Conservation (phyloP, 805 yeast species). For the Cyberlindnera bimundalis region DNA sequence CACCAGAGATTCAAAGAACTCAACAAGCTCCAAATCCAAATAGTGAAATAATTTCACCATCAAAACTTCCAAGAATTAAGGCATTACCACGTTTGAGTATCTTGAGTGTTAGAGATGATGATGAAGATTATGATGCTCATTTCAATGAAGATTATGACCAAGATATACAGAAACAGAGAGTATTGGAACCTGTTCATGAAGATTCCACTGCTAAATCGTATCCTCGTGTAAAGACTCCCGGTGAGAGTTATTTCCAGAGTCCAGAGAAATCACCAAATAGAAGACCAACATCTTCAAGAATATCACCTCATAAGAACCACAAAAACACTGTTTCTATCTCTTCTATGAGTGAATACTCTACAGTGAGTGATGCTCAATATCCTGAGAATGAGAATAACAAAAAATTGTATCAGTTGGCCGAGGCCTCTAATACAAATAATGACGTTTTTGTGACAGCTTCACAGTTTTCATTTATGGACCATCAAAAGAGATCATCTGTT, state of each 20-base stretch:
- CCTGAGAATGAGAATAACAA: slow-evolving; percentile 8
- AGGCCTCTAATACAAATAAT: slow-evolving; percentile 19
- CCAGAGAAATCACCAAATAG: slow-evolving; percentile 9
- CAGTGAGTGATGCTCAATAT: slow-evolving; percentile 15
- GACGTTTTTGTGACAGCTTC: slow-evolving; percentile 40
- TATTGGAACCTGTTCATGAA: slow-evolving; percentile 14
- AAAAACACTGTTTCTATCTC: slow-evolving; percentile 21
- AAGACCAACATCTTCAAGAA: slow-evolving; percentile 4
- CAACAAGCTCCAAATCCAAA: not conserved
- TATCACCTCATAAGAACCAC: slow-evolving; percentile 8
- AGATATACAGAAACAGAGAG: slow-evolving; percentile 6
- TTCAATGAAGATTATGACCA: slow-evolving; percentile 17
- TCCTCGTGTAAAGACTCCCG: slow-evolving; percentile 1
- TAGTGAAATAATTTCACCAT: slow-evolving; percentile 16
- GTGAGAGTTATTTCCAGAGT: slow-evolving; percentile 9
- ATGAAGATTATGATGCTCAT: slow-evolving; percentile 14
- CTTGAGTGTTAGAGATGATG: slow-evolving; percentile 24
- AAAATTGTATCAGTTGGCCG: slow-evolving; percentile 19
- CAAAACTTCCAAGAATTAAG: slow-evolving; percentile 25
- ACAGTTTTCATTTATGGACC: slow-evolving; percentile 30
- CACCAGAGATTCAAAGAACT: slow-evolving; percentile 12
- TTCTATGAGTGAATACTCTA: slow-evolving; percentile 26
- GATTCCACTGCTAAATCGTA: not conserved
- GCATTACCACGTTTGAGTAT: slow-evolving; percentile 27
- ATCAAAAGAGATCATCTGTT: slow-evolving; percentile 6